Base-by-base conservation (phyloP, 2,329 filamentous ascomycete genomes). In the Bisporella sp. region DNA sequence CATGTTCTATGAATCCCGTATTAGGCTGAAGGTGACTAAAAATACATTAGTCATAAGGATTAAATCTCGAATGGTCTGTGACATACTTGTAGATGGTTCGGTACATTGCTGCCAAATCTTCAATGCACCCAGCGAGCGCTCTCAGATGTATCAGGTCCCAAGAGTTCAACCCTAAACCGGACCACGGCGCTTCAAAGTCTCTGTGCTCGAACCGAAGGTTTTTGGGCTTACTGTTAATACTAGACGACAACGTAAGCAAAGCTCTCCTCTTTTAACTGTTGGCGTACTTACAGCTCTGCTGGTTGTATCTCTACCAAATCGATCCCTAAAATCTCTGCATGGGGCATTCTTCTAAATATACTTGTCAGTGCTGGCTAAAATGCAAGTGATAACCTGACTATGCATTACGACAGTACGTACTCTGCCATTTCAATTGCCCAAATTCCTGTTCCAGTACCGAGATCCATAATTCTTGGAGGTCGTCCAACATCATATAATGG, bases 361-460 rank as follows among this genome's bases (percentile, higher is more conserved):
- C 21, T 21, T 3, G 21, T 21, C 21, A 21, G 21, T 21, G 21
- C 21, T 21, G 21, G 21, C 21, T 21, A 21, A 21, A 21, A 21
- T 21, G 21, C 21, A 21, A 21, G 21, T 21, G 21, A 21, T 21
- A 21, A 3, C 21, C 3, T 21, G 21, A 21, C 2, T 21, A 21
- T 21, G 21, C 3, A 21, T 21, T 21, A 21, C 21, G 21, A 21
- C 21, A 2, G 48, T 61, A 70, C 81, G 71, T 73, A 89, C 78
- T 87, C 83, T 55, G 87, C 86, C 70, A 96, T 85, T 58, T 92
- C 86, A 60, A 95, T 87, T 40, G 86, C 81, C 92, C 92, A 97
- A 54, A 95, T 92, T 39, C 89, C 90, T 1, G 89, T 95, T 21
- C 91, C 92, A 56, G 86, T 91, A 41, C 90, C 92, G 48, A 96